Base-by-base conservation (phyloP, 805 yeast genomes). In the Spathaspora boniae region DNA sequence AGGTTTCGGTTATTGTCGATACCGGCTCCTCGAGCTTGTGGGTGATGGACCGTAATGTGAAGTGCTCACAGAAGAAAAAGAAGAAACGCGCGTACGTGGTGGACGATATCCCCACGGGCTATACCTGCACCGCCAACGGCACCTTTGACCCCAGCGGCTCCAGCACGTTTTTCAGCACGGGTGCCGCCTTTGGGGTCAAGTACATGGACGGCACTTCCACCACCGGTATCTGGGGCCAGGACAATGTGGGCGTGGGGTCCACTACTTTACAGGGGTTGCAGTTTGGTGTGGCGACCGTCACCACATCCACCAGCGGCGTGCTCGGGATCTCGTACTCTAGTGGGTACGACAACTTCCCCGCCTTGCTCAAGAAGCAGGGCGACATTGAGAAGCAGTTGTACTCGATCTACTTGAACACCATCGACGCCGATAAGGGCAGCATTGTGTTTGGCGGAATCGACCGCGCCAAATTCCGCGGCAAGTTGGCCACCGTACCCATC, bases 161-260 rank as follows among this genome's bases (percentile, higher is more conserved):
- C 1, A 34, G 56, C 2, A 41, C 70, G 5, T 71, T 54, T 44
- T 16, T 42, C 1, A 36, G 8, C 20, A 9, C 26, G 4, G 16
- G 20, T 19, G 22, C 20, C 2, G 12, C n/a, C 4, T 40, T 37
- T 16, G 4, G 3, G 15, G 28, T 37, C 24, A 27, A 51, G 31
- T 78, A 77, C 49, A 70, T 70, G 11, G 82, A 76, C 44, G 62
- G 64, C 16, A 56, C 70, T 6, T 68, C 57, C 41, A 79, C 78
- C 8, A 44, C 51, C 8, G 86, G 85, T 9, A 41, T 45, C 9
- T 80, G 80, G 77, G 60, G 55, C 5, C 34, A 32, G 3, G 65
- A 56, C 34, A 26, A 25, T 23, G 34, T 53, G 20, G n/a, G 36
- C 1, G 37, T 56, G 29, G 42, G n/a, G n/a, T 40, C 18, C 20